phyloP scores from a whole-genome alignment of 805 yeast genomes.

The Candida schatavii region DNA sequence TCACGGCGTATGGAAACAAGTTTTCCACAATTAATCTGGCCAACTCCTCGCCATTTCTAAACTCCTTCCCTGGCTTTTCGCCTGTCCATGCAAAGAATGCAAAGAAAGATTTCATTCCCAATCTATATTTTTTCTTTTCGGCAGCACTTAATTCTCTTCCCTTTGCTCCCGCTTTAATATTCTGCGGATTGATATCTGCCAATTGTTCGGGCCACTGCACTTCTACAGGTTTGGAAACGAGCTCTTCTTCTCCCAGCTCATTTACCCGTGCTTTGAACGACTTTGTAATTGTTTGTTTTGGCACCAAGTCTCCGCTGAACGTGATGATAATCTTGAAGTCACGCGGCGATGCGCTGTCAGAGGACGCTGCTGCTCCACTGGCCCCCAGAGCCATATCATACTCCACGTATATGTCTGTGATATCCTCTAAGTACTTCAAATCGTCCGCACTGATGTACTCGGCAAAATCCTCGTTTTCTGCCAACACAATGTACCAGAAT shows the following conservation, averaged over 20 bases:
- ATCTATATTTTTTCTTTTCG: constrained; percentile 59
- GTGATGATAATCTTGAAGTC: constrained; percentile 60
- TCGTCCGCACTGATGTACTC: constrained; percentile 78
- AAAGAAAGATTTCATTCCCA: constrained; percentile 81
- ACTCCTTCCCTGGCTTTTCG: constrained; percentile 69
- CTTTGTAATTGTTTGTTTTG: constrained; percentile 60
- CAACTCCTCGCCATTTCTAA: constrained; percentile 73
- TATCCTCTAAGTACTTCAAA: constrained; percentile 66
- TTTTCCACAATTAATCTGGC: constrained; percentile 75
- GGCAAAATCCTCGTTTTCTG: constrained; percentile 80
- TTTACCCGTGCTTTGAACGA: constrained; percentile 48
- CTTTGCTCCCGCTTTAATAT: constrained; percentile 37
- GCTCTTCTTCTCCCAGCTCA: constrained; percentile 49
- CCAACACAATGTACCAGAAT: constrained; percentile 86
- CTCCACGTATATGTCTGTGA: constrained; percentile 61
- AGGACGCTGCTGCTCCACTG: too few relatives aligned
- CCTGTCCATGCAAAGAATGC: constrained; percentile 90
- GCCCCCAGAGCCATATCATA: constrained; percentile 39
- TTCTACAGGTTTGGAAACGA: constrained; percentile 50
- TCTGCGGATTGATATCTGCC: constrained; percentile 51
- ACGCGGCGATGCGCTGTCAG: constrained; percentile 37
- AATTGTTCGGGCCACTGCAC: constrained; percentile 71
- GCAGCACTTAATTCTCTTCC: constrained; percentile 40
- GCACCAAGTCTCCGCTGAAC: constrained; percentile 50
- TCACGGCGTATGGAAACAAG: constrained; percentile 79